Evolutionary conservation across 495 filamentous ascomycete genomes (phyloP).

Genomic region (Lepraria neglecta): DNA sequence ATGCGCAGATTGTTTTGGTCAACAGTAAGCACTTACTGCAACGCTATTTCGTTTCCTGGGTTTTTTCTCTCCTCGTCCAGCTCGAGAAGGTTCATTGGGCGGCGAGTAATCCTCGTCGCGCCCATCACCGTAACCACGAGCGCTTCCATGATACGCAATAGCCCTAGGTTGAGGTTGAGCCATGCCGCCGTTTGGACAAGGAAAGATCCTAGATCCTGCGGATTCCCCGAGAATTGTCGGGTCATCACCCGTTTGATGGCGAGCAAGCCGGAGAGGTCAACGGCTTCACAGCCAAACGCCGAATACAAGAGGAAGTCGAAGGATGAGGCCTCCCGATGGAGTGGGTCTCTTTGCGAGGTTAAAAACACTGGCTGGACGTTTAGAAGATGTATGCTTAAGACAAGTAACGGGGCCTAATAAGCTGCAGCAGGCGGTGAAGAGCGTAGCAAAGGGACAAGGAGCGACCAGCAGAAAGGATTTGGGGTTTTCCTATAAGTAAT

Average conservation of each 20-base stretch:
- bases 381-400: neutral
- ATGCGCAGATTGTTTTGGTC: neutral
- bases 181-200: constrained; percentile 11
- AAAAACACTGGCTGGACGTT: neutral
- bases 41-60: constrained; percentile 55
- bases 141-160: constrained; percentile 11
- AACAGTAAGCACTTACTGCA: constrained; percentile 51
- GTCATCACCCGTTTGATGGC: constrained; percentile 13
- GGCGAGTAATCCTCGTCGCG: constrained; percentile 13
- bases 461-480: neutral
- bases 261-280: neutral
- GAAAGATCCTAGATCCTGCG: constrained; percentile 4
- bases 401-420: neutral
- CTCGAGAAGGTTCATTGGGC: constrained; percentile 14
- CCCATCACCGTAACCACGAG: constrained; percentile 13
- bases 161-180: constrained; percentile 13
- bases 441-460: neutral
- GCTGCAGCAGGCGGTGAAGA: neutral
- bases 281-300: neutral
- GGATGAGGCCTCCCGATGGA: no score
- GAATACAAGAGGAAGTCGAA: neutral
- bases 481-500: constrained; percentile 13
- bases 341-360: neutral
- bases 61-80: constrained; percentile 18
- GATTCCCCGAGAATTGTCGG: constrained; percentile 6